Conservation (phyloP, 768 basidiomycete genomes). For the Mycena epipterygia region DNA sequence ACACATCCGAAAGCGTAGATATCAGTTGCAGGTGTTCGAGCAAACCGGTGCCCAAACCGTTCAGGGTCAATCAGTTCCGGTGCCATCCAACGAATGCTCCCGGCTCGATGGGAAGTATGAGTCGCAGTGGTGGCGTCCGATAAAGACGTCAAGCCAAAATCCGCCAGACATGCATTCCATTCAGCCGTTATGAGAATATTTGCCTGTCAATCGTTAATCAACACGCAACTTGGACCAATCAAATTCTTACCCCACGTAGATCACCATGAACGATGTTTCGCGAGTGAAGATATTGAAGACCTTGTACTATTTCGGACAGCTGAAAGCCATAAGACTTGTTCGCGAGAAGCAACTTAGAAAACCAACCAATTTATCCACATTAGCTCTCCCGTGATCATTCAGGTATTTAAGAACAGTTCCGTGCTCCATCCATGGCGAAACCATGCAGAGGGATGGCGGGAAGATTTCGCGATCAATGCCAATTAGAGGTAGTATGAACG, state of each 20-base stretch:
- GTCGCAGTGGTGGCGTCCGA: constrained; percentile 44
- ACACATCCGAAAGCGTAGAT: constrained; percentile 51
- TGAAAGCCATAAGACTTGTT: constrained; percentile 8
- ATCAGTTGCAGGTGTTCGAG: constrained; percentile 46
- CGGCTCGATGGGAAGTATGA: constrained; percentile 42
- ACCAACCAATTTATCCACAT: constrained; percentile 37
- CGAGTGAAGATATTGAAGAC: constrained; percentile 33
- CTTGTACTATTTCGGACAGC: constrained; percentile 35
- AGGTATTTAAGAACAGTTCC: constrained; percentile 42
- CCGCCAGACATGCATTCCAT: constrained; percentile 47
- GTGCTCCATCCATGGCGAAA: constrained; percentile 47
- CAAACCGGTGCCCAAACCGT: constrained; percentile 39
- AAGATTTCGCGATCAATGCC: constrained; percentile 45
- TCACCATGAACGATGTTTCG: constrained; percentile 37
- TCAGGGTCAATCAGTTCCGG: constrained; percentile 50
- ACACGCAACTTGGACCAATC: neutral
- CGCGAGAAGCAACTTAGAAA: neutral
- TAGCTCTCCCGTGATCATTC: constrained; percentile 32
- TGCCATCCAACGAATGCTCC: constrained; percentile 51
- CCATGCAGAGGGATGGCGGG: constrained; percentile 41
- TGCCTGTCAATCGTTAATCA: constrained; percentile 30
- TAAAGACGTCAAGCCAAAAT: constrained; percentile 50
- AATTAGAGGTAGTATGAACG: constrained; percentile 44
- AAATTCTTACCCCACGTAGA: constrained; percentile 31
- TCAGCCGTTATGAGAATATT: constrained; percentile 48